Base-by-base conservation (phyloP, 225 moss, liverwort and hornwort genomes). In the Straminergon stramineum region DNA sequence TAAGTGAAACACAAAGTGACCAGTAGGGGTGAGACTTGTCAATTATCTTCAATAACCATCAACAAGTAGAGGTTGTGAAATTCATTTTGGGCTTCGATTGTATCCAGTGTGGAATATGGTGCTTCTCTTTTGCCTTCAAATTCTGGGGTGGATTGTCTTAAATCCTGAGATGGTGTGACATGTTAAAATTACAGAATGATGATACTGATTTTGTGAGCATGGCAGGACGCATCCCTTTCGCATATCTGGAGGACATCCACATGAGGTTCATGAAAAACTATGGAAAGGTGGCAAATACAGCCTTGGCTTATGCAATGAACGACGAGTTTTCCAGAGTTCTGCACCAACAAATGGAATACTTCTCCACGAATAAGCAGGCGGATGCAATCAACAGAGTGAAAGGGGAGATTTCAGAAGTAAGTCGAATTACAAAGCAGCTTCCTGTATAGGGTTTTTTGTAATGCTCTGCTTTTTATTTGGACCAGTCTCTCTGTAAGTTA, bases 331-430 rank as follows among this genome's bases (percentile, higher is more conserved):
- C 97, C 41, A 96, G 99, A 90, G 94, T 97, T 81, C 68, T 99
- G 81, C 97, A 99, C 92, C 97, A 97, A 87, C 99, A 99, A 93
- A 99, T 99, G 99, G 99, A 99, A 82, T 97, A 97, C 88, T 99
- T 95, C 89, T 99, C 99, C 26, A 99, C 93, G 73, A 95, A 97
- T 92, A 55, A 99, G 94, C 92, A 90, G 86, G 95, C 97, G 35
- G 97, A 99, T 88, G 93, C 95, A 31, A 97, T 99, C 43, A 97
- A 96, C 91, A 94, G 99, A 94, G 99, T 99, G 84, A 97, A 97
- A 93, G 99, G 99, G 80, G 99, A 99, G 85, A 97, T 99, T 69
- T 93, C 99, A 31, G 99, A 98, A 92, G 98, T 96, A 90, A 87
- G 90, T 86, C 37, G 43, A 80, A 19, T 57, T 69, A 39, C 37